These are phyloP conservation scores for Rhexocercosporidium sp. DNA, from an alignment of 2,329 filamentous ascomycete genomes.

Conservation along the genomic window DNA sequence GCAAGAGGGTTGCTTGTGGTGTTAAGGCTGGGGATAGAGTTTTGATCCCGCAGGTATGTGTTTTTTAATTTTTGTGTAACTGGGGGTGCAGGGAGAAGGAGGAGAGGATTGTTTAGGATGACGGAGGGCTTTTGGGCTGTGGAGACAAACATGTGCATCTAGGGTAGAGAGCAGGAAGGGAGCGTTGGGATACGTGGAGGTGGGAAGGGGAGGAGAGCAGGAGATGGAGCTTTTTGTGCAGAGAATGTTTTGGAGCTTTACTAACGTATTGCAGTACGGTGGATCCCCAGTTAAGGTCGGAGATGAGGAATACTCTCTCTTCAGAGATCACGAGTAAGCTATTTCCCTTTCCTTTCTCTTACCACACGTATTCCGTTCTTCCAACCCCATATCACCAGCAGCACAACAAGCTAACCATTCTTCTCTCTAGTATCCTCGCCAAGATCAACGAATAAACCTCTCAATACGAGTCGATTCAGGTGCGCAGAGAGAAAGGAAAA, in stretches of 20 bases:
- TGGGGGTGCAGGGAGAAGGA: too few relatives aligned
- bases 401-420: constrained; percentile 6
- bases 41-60: constrained; percentile 87
- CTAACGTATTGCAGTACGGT: constrained; percentile 68
- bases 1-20: constrained; percentile 84
- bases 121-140: too few relatives aligned
- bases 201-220: neutral
- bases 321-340: constrained; percentile 97
- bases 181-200: neutral
- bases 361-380: too few relatives aligned
- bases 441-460: constrained; percentile 93
- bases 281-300: constrained; percentile 96
- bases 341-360: too few relatives aligned
- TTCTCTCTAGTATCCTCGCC: constrained; percentile 78
- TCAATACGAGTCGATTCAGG: neutral
- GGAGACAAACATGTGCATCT: neutral
- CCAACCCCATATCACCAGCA: neutral
- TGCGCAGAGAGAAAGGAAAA: neutral
- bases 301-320: constrained; percentile 94
- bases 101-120: neutral
- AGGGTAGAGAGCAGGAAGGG: neutral
- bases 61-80: constrained; percentile 19
- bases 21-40: constrained; percentile 88
- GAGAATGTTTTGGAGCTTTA: neutral
- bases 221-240: neutral